phyloP scores from a whole-genome alignment of 2,329 filamentous ascomycete species.

The Colletotrichum acutatum region DNA sequence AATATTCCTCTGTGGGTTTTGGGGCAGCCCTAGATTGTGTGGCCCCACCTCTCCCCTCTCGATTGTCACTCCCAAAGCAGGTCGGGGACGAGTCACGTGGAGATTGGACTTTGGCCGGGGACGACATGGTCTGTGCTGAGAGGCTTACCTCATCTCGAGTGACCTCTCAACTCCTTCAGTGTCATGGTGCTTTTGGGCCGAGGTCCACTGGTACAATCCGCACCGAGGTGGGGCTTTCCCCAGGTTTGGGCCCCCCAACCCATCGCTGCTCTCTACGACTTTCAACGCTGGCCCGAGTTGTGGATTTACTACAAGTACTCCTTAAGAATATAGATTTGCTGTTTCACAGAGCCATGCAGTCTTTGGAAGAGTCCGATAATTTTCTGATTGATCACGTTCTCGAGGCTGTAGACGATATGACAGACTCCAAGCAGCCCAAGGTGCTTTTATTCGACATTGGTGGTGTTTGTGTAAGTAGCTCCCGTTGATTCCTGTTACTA shows the following conservation, averaged over 20 bases:
- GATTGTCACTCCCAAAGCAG: constrained; percentile 32
- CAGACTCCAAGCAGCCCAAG: constrained; percentile 66
- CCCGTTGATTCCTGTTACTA: background rate
- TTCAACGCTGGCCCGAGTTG: constrained; percentile 10
- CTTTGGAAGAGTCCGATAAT: constrained; percentile 20
- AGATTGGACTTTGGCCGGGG: constrained; percentile 6
- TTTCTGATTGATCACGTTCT: constrained; percentile 44
- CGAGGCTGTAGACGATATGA: constrained; percentile 51
- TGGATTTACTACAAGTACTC: constrained; percentile 6
- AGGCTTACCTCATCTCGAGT: background rate
- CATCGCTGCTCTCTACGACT: constrained; percentile 1
- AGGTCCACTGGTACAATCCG: constrained; percentile 22
- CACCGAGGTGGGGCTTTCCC: constrained; percentile 24
- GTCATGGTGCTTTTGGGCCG: constrained; percentile 14
- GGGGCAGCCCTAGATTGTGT: constrained; percentile 50
- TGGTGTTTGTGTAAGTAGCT: constrained; percentile 86
- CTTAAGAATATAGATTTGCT: background rate
- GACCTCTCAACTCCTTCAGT: background rate
- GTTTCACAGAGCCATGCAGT: constrained; percentile 20
- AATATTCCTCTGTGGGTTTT: constrained; percentile 53
- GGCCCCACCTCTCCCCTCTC: constrained; percentile 32
- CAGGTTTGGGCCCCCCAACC: constrained; percentile 18
- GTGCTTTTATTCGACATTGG: constrained; percentile 95
- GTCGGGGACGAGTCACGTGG: constrained; percentile 55
- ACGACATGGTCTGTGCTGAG: background rate